Percentiles rank a stretch among this genome's conserved stretches.
These are phyloP conservation scores for Gentiana straminea DNA, from an alignment of 257 asterid genomes.

Conservation along the genomic window DNA sequence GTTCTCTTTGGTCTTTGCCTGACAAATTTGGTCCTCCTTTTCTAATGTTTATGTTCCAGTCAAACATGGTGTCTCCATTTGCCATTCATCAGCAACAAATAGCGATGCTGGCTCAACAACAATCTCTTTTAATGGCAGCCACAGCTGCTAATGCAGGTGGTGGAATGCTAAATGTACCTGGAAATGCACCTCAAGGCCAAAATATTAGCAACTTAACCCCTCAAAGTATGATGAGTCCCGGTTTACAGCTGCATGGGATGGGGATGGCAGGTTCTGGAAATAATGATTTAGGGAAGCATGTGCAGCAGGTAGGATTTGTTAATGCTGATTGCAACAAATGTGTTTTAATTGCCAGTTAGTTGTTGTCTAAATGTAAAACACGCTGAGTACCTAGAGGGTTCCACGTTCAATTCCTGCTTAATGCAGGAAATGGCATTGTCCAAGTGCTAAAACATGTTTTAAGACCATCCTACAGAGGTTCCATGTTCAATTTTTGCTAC, in stretches of 20 bases:
- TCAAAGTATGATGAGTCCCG: conserved; percentile 67
- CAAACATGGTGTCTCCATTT: conserved; percentile 63
- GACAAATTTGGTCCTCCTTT: background rate
- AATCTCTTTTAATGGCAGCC: conserved; percentile 63
- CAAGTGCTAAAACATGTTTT: too few relatives aligned
- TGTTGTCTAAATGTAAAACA: too few relatives aligned
- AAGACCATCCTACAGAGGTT: too few relatives aligned
- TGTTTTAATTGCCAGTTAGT: too few relatives aligned
- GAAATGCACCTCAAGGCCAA: conserved; percentile 37
- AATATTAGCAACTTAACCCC: conserved; percentile 41
- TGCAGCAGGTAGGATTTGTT: conserved; percentile 64
- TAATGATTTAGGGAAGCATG: conserved; percentile 36
- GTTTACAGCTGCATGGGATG: conserved; percentile 67
- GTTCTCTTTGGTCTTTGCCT: background rate
- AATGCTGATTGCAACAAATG: background rate
- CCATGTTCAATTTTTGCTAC: too few relatives aligned
- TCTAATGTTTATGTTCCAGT: conserved; percentile 23
- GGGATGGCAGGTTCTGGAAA: conserved; percentile 52
- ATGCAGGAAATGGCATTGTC: too few relatives aligned
- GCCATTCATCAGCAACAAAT: conserved; percentile 75
- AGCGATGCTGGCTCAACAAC: conserved; percentile 84
- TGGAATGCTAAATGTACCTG: conserved; percentile 37
- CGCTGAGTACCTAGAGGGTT: background rate
- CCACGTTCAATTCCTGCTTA: too few relatives aligned
- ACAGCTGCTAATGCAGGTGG: conserved; percentile 60